Evolutionary conservation across 2,329 filamentous ascomycete species (phyloP), one percentile per base, ranked within the genome.

Genomic region (Penicillium verrucosum): DNA sequence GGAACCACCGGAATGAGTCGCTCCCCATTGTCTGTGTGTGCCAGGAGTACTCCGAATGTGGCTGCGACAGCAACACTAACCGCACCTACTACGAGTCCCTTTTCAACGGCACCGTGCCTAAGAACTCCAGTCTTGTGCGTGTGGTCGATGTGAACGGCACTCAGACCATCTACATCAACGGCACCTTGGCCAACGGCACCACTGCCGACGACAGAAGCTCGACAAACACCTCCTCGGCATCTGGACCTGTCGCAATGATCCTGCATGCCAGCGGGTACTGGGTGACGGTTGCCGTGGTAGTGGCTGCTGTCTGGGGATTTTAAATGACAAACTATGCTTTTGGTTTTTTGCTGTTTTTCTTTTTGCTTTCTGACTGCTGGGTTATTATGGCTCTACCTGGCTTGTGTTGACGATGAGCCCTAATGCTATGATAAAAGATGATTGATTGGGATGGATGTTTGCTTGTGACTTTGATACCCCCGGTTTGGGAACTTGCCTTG

Each of bases 11-110:
- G 10, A 84, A 85, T 64, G 71, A 80, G 61, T 77, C 77, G 0
- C 62, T 81, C 12, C 82, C 82, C 0, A 80, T 86, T 7, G 71
- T 78, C 3, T 87, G 85, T 65, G 66, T 85, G 37, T 87, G 85
- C 67, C 74, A 81, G 58, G 65, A 80, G 55, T 81, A 81, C 63
- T 71, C 68, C 18, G 76, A 78, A 34, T 87, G 85, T 64, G 82
- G 83, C 5, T 87, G 85, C 65, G 84, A 86, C 54, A 72, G 78
- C 40, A 78, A 76, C 59, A 71, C 71, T 41, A 77, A 80, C 57
- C 63, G 65, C 44, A 78, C 74, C 1, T 79, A 75, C 59, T 69
- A 78, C 54, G 65, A 75, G 43, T 69, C 73, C 12, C 58, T 80
- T 1, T 70, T 81, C 59, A 73, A 77, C 46, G 75, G 77, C 34